Percentiles rank a stretch among this genome's conserved stretches.
Evolutionary conservation across 192 early-diverging fungal genomes (phyloP).

Genomic region (Geranomyces variabilis): DNA sequence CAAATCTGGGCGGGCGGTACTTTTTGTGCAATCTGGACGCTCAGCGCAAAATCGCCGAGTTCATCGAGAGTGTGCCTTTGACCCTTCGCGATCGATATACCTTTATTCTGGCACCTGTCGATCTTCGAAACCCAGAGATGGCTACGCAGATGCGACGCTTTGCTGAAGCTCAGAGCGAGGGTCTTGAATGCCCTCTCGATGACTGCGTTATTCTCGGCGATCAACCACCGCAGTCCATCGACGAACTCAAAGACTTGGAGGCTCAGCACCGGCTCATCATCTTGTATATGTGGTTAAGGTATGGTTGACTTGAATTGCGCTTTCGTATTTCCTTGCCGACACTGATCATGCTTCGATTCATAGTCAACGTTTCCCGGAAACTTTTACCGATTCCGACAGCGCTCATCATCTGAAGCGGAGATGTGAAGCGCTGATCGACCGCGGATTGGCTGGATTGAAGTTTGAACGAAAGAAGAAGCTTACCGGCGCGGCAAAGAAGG

Average conservation of each 20-base stretch:
- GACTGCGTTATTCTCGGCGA: slow-evolving; percentile 56
- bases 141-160: slow-evolving; percentile 21
- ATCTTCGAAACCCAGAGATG: slow-evolving; percentile 38
- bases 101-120: slow-evolving; percentile 69
- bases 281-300: slow-evolving; percentile 85
- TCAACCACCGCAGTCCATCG: slow-evolving; percentile 29
- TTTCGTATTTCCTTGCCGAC: background rate
- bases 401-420: slow-evolving; percentile 53
- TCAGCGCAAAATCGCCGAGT: slow-evolving; percentile 65
- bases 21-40: slow-evolving; percentile 76
- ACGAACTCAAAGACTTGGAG: slow-evolving; percentile 64
- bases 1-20: slow-evolving; percentile 67
- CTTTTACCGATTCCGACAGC: slow-evolving; percentile 55
- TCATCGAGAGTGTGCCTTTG: slow-evolving; percentile 62
- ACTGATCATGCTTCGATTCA: background rate
- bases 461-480: slow-evolving; percentile 27
- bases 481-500: slow-evolving; percentile 9
- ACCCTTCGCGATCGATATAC: slow-evolving; percentile 70
- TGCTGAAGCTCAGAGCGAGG: slow-evolving; percentile 40
- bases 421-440: slow-evolving; percentile 54
- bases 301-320: background rate
- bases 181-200: slow-evolving; percentile 49
- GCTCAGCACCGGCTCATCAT: slow-evolving; percentile 75
- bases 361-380: slow-evolving; percentile 64
- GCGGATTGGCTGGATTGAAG: slow-evolving; percentile 39